phyloP scores from a whole-genome alignment of 2,329 filamentous ascomycete species.

The Orbilia ellipsospora region DNA sequence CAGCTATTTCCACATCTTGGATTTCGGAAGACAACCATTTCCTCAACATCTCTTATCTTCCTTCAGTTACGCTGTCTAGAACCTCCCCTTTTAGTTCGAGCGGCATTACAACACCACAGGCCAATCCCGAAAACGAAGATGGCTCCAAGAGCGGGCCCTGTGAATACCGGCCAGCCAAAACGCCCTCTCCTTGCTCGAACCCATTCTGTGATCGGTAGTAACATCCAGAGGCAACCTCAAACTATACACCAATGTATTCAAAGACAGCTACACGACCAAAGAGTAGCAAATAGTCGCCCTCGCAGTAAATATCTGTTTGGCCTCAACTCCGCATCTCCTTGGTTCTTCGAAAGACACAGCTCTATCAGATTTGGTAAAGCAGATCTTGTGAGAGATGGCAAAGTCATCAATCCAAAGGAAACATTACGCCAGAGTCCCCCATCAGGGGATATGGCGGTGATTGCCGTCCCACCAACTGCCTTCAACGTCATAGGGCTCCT shows the following conservation, averaged over 20 bases:
- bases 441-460: background rate
- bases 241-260: background rate
- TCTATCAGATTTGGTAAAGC: conserved; percentile 8
- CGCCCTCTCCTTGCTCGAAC: background rate
- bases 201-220: background rate
- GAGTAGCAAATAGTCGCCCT: background rate
- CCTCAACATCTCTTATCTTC: too few species aligned
- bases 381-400: background rate
- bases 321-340: background rate
- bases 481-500: conserved; percentile 5
- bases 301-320: background rate
- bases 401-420: background rate
- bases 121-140: too few species aligned
- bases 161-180: background rate
- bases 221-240: too few species aligned
- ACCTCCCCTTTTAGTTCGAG: too few species aligned
- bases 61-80: too few species aligned
- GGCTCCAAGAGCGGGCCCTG: too few species aligned
- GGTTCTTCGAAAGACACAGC: background rate
- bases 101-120: too few species aligned
- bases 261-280: background rate
- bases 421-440: too few species aligned
- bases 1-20: too few species aligned
- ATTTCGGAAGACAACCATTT: too few species aligned
- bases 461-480: background rate